Evolutionary conservation across 1,284 basidiomycete species (phyloP), one percentile per base, ranked within the genome.

Genomic region (Volvariella volvacea): DNA sequence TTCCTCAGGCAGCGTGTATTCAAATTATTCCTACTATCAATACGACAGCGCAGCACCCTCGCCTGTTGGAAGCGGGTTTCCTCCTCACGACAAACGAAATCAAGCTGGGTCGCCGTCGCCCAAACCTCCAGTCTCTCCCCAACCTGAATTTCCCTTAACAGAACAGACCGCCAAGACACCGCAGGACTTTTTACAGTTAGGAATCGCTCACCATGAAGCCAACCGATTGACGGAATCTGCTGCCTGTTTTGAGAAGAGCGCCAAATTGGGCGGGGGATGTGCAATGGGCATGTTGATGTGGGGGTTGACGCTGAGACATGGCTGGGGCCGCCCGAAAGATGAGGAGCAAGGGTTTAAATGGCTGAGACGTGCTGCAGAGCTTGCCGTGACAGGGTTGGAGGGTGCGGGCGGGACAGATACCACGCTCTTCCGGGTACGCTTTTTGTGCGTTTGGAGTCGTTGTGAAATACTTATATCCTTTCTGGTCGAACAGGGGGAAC

Each of bases 241-340:
- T 0, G 62, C 65, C 38, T 89, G 74, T 61, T 94, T 95, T 60
- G 88, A 93, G 66, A 76, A 77, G 58, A 80, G 82, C 32, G 90
- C 92, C 9, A 86, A 74, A 43, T 66, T 80, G 44, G 66, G 74
- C 31, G 90, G 89, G 2, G 92, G 91, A 1, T 92, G 87, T 59
- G 87, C 85, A 1, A 81, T 88, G 1, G 92, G 92, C 10, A 93
- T 93, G 90, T 68, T 93, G 49, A 92, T 94, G 88, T 93, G 86
- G 75, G 92, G 92, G 1, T 68, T 94, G 41, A 73, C 88, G n/a
- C 65, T 93, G 52, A 71, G 92, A 41, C 89, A 93, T 62, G 92
- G 90, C 0, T 95, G 92, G 92, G 92, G 88, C 2, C 83, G 81
- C 49, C 63, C 72, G 54, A 86, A 86, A 71, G 79, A 88, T 52